Conservation (phyloP, 1,284 basidiomycete species). For the Cryptococcus floricola region DNA sequence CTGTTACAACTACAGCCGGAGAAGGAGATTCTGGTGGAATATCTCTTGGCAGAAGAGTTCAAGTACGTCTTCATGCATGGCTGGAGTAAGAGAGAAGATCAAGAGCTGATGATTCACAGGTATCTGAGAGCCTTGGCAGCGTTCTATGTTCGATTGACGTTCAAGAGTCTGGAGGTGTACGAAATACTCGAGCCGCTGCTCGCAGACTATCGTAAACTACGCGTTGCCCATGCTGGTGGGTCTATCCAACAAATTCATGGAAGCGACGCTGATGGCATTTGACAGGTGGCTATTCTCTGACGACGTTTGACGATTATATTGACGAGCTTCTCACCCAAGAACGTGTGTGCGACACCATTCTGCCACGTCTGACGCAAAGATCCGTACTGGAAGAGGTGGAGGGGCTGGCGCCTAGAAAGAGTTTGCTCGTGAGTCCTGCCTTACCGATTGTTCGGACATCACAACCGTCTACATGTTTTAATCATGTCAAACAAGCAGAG, state of each 20-base stretch:
- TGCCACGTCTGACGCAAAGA: slow-evolving; percentile 83
- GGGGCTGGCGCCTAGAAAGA: slow-evolving; percentile 64
- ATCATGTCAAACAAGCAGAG: too few species aligned
- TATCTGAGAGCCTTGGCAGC: slow-evolving; percentile 90
- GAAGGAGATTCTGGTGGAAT: slow-evolving; percentile 92
- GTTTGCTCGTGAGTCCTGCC: slow-evolving; percentile 13
- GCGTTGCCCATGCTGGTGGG: slow-evolving; percentile 73
- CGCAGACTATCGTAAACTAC: slow-evolving; percentile 88
- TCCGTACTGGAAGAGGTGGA: slow-evolving; percentile 85
- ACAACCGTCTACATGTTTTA: neutral
- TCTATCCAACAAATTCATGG: slow-evolving; percentile 6
- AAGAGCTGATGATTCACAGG: slow-evolving; percentile 51
- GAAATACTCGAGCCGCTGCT: slow-evolving; percentile 89
- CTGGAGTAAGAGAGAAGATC: neutral
- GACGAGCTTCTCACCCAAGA: slow-evolving; percentile 82
- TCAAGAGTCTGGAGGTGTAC: slow-evolving; percentile 82
- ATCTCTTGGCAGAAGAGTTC: slow-evolving; percentile 92
- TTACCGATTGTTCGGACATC: slow-evolving; percentile 1
- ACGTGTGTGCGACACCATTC: slow-evolving; percentile 91
- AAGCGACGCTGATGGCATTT: neutral
- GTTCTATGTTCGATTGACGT: slow-evolving; percentile 93
- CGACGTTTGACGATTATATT: slow-evolving; percentile 89
- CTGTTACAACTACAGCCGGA: slow-evolving; percentile 96
- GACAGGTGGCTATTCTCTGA: slow-evolving; percentile 72
- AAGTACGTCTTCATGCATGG: slow-evolving; percentile 62